Base-by-base conservation (phyloP, 306 rosid species). In the Lupinus albus region DNA sequence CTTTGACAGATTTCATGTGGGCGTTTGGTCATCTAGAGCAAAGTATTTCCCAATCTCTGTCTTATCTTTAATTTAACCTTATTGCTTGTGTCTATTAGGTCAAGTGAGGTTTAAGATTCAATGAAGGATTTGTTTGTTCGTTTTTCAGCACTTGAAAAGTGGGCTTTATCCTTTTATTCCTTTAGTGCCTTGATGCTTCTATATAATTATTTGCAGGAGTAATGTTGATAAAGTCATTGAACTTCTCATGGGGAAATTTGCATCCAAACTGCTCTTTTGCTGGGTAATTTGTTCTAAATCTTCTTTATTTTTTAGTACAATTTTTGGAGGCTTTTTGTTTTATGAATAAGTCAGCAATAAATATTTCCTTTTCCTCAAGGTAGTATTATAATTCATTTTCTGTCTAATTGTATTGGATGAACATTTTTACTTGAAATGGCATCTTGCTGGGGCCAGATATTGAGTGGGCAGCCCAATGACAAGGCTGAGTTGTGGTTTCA, bases 11-110 rank as follows among this genome's bases (percentile, higher is more conserved):
- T 93, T 93, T 80, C 86, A 75, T 64, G 94, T 93, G 68, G 97
- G 91, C 28, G 79, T 93, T 51, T 93, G 98, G 98, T 87, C 98
- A 65, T 89, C 99, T 65, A 93, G 96, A 86, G 54, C 63, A 68
- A 79, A 81, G 99, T 93, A 93, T 79, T 60, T 68, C 0, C 80
- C 79, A 53, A 39, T 69, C 80, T 38, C 18, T 61, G 56, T 62
- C 61, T 62, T 14, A 52, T 61, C 62, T 74, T 64, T 74, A 61
- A 67, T 76, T 64, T 74, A 61, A 67, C 74, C 70, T 60, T 35
- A 32, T 58, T 18, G 61, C 62, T 67, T 71, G 38, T 25, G 36
- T 49, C 62, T 62, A 48, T 67, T 59, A 41, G 47, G 58, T 75
- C 64, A 47, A 38, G n/a, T 44, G 39, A 18, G n/a, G 45, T 66